Evolutionary conservation across 306 rosid species (phyloP).

Genomic region (Erythrophleum fordii): DNA sequence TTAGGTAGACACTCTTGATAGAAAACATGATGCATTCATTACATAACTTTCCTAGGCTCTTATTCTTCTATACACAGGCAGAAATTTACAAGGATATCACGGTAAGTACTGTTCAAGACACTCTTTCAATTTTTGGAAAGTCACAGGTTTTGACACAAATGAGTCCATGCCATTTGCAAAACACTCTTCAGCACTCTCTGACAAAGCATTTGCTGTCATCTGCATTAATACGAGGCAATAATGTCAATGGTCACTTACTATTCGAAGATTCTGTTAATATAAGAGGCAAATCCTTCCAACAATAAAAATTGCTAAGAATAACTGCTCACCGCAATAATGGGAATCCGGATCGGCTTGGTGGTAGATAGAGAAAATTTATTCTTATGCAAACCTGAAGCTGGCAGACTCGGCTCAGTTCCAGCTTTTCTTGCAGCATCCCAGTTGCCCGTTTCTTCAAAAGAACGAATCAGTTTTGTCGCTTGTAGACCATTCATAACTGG

Average conservation of each 20-base stretch:
- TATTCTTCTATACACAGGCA: slow-evolving; percentile 56
- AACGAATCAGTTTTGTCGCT: slow-evolving; percentile 87
- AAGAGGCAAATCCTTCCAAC: slow-evolving; percentile 1
- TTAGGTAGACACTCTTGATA: slow-evolving; percentile 35
- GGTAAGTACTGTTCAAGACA: slow-evolving; percentile 67
- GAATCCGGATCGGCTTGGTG: slow-evolving; percentile 57
- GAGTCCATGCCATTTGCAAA: slow-evolving; percentile 91
- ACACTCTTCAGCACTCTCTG: slow-evolving; percentile 95
- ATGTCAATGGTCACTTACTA: background rate
- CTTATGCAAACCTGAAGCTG: slow-evolving; percentile 36
- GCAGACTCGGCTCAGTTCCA: slow-evolving; percentile 58
- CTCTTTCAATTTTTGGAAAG: slow-evolving; percentile 72
- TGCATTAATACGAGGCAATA: slow-evolving; percentile 42
- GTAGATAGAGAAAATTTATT: slow-evolving; percentile 34
- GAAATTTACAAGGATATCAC: slow-evolving; percentile 62
- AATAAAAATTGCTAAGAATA: background rate
- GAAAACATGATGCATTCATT: slow-evolving; percentile 53
- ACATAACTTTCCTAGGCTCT: slow-evolving; percentile 80
- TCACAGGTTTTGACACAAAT: slow-evolving; percentile 91
- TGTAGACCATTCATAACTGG: slow-evolving; percentile 95
- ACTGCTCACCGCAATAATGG: slow-evolving; percentile 78
- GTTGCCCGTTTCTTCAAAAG: slow-evolving; percentile 82
- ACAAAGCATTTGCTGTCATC: slow-evolving; percentile 94
- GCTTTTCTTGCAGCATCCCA: slow-evolving; percentile 83
- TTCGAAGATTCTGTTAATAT: slow-evolving; percentile 13